phyloP scores from a whole-genome alignment of 371 early-diverging fungal genomes.

The Actinomortierella ambigua region DNA sequence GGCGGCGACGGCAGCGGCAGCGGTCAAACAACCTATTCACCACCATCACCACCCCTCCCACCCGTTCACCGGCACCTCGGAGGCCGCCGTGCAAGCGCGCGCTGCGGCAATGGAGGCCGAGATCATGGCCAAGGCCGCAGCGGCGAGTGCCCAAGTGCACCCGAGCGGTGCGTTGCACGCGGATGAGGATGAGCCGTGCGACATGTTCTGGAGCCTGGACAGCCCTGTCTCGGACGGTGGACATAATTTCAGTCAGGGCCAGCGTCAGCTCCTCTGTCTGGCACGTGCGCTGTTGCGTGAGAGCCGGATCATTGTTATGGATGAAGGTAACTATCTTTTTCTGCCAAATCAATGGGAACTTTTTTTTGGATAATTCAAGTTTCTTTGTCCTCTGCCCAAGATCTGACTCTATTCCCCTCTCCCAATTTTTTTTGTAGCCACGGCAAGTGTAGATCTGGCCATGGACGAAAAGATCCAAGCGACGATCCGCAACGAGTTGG shows the following conservation, averaged over 20 bases:
- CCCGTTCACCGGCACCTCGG: too few species aligned
- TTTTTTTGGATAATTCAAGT: constrained; percentile 35
- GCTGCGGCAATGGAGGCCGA: too few species aligned
- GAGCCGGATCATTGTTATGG: constrained; percentile 73
- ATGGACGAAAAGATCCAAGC: constrained; percentile 70
- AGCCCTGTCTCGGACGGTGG: constrained; percentile 74
- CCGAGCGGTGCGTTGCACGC: too few species aligned
- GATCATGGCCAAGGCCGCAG: too few species aligned
- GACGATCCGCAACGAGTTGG: constrained; percentile 73
- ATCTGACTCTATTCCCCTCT: neutral
- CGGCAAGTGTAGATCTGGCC: constrained; percentile 75
- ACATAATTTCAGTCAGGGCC: constrained; percentile 82
- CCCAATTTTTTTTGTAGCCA: constrained; percentile 53
- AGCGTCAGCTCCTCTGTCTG: constrained; percentile 82
- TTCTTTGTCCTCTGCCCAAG: neutral
- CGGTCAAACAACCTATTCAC: too few species aligned
- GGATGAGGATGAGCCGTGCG: too few species aligned
- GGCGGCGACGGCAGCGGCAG: too few species aligned
- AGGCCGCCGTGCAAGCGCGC: too few species aligned
- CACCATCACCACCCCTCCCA: too few species aligned
- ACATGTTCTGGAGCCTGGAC: constrained; percentile 53
- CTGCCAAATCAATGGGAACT: neutral
- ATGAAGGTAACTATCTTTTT: constrained; percentile 45
- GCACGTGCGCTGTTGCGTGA: constrained; percentile 75
- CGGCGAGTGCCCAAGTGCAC: too few species aligned